Evolutionary conservation across 1,139 yeast species (phyloP).

Genomic region (Eremothecium cymbalariae): DNA sequence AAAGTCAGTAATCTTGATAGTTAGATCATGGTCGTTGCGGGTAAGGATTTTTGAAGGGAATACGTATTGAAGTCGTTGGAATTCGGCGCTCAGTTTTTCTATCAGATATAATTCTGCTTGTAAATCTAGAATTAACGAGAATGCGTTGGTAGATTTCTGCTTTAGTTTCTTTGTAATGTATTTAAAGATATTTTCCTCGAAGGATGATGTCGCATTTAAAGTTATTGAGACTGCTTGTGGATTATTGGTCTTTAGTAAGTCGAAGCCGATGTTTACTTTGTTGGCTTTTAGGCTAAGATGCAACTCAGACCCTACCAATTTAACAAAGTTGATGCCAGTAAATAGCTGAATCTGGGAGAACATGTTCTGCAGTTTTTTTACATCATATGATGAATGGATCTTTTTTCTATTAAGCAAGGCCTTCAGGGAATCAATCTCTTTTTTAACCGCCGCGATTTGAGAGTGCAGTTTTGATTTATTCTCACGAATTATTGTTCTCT

Average conservation of each 20-base stretch:
- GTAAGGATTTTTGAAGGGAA: conserved; percentile 8
- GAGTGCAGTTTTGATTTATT: conserved; percentile 12
- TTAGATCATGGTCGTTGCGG: background rate
- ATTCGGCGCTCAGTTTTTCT: conserved; percentile 6
- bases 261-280: conserved; percentile 2
- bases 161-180: background rate
- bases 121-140: conserved; percentile 2
- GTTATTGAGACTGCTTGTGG: background rate
- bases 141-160: background rate
- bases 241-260: conserved; percentile 4
- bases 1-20: conserved; percentile 7
- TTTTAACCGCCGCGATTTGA: conserved; percentile 17
- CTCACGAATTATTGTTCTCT: conserved; percentile 8
- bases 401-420: conserved; percentile 16
- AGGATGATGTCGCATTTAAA: background rate
- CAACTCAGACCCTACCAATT: conserved; percentile 16
- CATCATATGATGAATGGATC: conserved; percentile 20
- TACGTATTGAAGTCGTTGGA: conserved; percentile 5
- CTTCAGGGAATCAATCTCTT: conserved; percentile 16
- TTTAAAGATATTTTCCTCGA: conserved; percentile 2
- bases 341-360: conserved; percentile 20
- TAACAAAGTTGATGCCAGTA: conserved; percentile 21
- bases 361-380: conserved; percentile 14
- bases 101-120: conserved; percentile 1
- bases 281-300: background rate